Percentiles rank a stretch among this genome's conserved stretches.
These are phyloP conservation scores for Colletotrichum australisinense DNA, from an alignment of 2,329 filamentous ascomycete genomes.

Conservation along the genomic window DNA sequence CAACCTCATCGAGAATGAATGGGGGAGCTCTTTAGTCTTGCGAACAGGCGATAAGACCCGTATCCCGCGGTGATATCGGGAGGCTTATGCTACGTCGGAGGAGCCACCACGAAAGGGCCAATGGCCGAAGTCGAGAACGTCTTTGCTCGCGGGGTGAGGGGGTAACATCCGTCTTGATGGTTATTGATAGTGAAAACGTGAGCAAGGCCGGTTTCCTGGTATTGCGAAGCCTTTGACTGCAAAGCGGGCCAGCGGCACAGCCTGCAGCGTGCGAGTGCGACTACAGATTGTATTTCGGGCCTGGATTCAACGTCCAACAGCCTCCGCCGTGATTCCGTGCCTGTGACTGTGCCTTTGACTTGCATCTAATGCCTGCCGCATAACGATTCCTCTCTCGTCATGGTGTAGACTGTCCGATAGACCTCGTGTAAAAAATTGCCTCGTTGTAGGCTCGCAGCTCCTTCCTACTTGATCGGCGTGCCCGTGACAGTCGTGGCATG, in stretches of 20 bases:
- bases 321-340: slow-evolving; percentile 3
- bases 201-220: slow-evolving; percentile 4
- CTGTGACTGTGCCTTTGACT: slow-evolving; percentile 20
- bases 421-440: neutral
- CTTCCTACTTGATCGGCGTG: slow-evolving; percentile 17
- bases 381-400: neutral
- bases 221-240: neutral
- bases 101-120: slow-evolving; percentile 17
- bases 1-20: neutral
- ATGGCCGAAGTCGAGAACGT: slow-evolving; percentile 13
- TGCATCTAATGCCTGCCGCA: slow-evolving; percentile 9
- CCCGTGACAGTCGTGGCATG: slow-evolving; percentile 1
- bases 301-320: slow-evolving; percentile 18
- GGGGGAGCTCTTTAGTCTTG: slow-evolving; percentile 18
- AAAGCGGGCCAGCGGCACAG: slow-evolving; percentile 7
- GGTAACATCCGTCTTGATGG: slow-evolving; percentile 1
- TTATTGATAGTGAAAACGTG: slow-evolving; percentile 3
- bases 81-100: slow-evolving; percentile 7
- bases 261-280: slow-evolving; percentile 13
- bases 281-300: slow-evolving; percentile 2
- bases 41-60: slow-evolving; percentile 32
- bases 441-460: neutral
- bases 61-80: slow-evolving; percentile 28
- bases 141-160: neutral
- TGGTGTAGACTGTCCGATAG: neutral